These are phyloP conservation scores for Saccharum officinarum DNA, from an alignment of 176 grass and related monocot species.

Conservation along the genomic window DNA sequence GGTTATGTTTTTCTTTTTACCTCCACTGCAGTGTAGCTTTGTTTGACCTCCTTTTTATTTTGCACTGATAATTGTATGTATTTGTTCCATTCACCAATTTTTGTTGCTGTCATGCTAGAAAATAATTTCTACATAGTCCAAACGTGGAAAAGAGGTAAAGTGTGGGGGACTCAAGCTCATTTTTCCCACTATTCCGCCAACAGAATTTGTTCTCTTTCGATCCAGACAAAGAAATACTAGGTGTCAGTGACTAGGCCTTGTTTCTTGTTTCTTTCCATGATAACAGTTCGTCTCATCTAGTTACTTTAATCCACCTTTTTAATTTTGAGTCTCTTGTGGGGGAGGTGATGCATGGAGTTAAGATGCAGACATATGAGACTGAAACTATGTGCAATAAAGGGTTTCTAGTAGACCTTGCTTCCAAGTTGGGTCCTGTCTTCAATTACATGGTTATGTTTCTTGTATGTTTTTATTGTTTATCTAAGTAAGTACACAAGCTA, in stretches of 20 bases:
- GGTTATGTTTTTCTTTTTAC: too few species aligned
- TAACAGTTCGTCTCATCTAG: not conserved
- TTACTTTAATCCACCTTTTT: not conserved
- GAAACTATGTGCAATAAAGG: not conserved
- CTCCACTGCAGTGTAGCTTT: not conserved
- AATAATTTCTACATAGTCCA: not conserved
- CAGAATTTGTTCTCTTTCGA: not conserved
- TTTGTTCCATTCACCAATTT: not conserved
- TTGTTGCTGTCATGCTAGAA: not conserved
- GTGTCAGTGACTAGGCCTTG: not conserved
- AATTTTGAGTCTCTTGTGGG: not conserved
- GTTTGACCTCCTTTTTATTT: not conserved
- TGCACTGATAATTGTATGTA: not conserved
- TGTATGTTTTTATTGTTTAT: too few species aligned
- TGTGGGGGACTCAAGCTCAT: not conserved
- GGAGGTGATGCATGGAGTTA: too few species aligned
- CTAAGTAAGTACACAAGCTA: too few species aligned
- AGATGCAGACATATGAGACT: not conserved
- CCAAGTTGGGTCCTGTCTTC: too few species aligned
- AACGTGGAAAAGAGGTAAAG: not conserved
- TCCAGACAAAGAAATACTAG: not conserved
- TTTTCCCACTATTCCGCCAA: not conserved
- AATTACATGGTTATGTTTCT: too few species aligned
- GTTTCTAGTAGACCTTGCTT: not conserved
- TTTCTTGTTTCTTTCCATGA: not conserved